A percentile compares a stretch with the other conserved stretches of the same genome.
Evolutionary conservation across 305 asterid species (phyloP).

Genomic region (Rubia peregrina): DNA sequence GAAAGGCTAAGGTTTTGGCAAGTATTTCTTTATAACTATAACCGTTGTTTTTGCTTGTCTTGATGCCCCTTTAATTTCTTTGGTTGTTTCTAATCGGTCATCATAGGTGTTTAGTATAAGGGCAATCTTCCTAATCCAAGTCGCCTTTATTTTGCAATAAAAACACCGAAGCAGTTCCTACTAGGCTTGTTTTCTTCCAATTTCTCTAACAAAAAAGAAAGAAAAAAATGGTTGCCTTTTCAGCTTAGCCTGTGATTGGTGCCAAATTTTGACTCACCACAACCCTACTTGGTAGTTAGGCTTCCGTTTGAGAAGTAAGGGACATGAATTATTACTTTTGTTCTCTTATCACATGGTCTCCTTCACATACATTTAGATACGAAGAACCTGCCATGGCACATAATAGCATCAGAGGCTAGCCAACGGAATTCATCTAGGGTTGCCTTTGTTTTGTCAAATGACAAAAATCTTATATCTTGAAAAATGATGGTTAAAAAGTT

Average conservation of each 20-base stretch:
- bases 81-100: background rate
- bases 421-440: too few species aligned
- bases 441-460: conserved; percentile 8
- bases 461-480: background rate
- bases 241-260: background rate
- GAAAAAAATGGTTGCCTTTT: background rate
- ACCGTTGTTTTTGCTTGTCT: background rate
- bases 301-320: conserved; percentile 3
- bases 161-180: background rate
- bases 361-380: background rate
- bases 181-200: background rate
- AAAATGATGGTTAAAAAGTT: too few species aligned
- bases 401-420: conserved; percentile 7
- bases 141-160: background rate
- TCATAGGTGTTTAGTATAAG: background rate
- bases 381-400: conserved; percentile 7
- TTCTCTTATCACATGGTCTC: conserved; percentile 18
- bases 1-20: too few species aligned
- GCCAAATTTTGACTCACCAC: background rate
- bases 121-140: background rate
- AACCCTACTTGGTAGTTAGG: conserved; percentile 1
- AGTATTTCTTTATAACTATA: too few species aligned
- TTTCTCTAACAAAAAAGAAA: background rate
- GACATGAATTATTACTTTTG: conserved; percentile 8
- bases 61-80: background rate